Evolutionary conservation across 202 grass and related monocot species (phyloP), one percentile per base, ranked within the genome.

Genomic region (Carex sylvatica): DNA sequence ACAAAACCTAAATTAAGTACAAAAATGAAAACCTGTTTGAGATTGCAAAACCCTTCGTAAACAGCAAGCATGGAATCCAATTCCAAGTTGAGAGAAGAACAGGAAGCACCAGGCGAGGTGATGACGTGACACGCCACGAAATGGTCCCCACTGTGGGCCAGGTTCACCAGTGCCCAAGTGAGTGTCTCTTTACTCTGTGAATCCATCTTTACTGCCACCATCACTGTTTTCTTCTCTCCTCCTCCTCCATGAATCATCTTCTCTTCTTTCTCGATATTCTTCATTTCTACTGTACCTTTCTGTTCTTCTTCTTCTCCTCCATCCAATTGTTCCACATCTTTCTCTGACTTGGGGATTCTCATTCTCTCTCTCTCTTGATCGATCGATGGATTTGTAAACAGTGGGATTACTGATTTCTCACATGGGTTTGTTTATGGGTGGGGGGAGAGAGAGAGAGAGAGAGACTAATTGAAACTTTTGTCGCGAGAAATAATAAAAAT

Each of bases 41-140:
- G 93, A 54, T 91, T 91, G 89, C 97, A 99, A 85, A 99, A 96
- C 0, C 89, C 97, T 61, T 93, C 87, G 65, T 99, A 99, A 55
- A 93, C 97, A 63, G 69, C 86, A 53, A 96, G 89, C 97, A 99
- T 96, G 88, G 83, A 77, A 78, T 96, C 88, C 84, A 99, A 89
- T 65, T 92, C 88, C 9, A 88, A 88, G 0, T 88, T 87, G 2
- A 89, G 77, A 16, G 93, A 79, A 4, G 87, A 87, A 38, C 2
- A 61, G 79, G 83, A 91, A 4, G 87, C 78, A 4, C 33, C 61
- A 35, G 90, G 85, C 0, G 85, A 61, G 9, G 83, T 72, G 12
- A 89, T 81, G 65, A 96, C 87, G 74, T 97, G 94, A 82, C 92
- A 86, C 23, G 94, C 94, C 0, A 97, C 84, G 69, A 97, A 89